Evolutionary conservation across 148 eudicot genomes (phyloP).

Genomic region (Rhododendron molle): DNA sequence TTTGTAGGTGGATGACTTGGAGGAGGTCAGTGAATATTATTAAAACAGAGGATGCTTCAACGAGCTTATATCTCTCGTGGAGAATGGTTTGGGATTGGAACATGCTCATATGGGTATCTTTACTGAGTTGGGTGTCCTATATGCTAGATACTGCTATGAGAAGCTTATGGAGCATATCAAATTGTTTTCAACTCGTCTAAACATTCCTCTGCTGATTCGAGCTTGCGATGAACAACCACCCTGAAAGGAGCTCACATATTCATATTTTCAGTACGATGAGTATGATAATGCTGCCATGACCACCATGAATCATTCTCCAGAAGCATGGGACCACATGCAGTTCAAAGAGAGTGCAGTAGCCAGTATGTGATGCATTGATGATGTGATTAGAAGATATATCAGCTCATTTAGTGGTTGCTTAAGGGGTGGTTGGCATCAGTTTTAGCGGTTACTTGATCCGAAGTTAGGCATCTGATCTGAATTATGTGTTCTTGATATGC

Average conservation of each 20-base stretch:
- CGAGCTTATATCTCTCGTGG: conserved; percentile 35
- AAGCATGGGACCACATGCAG: no score
- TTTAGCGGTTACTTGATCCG: background rate
- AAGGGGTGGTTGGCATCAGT: background rate
- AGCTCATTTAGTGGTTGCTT: background rate
- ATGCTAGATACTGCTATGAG: no score
- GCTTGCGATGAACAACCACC: conserved; percentile 97
- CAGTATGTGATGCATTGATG: background rate
- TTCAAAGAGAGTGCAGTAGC: background rate
- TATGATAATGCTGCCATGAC: no score
- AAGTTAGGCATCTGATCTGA: background rate
- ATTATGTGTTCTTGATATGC: background rate
- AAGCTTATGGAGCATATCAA: conserved; percentile 89
- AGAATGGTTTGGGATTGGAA: no score
- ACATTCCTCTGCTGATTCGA: conserved; percentile 90
- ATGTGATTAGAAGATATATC: background rate
- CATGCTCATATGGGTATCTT: no score
- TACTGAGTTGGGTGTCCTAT: no score
- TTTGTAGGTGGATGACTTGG: conserved; percentile 21
- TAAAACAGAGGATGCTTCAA: conserved; percentile 27
- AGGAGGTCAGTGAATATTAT: no score
- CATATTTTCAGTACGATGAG: conserved; percentile 27
- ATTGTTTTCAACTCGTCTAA: conserved; percentile 77
- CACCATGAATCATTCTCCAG: no score
- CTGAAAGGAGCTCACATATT: conserved; percentile 89